These are phyloP conservation scores for Elongisporangium prolatum DNA, from an alignment of 352 stramenopile genomes.

Conservation along the genomic window DNA sequence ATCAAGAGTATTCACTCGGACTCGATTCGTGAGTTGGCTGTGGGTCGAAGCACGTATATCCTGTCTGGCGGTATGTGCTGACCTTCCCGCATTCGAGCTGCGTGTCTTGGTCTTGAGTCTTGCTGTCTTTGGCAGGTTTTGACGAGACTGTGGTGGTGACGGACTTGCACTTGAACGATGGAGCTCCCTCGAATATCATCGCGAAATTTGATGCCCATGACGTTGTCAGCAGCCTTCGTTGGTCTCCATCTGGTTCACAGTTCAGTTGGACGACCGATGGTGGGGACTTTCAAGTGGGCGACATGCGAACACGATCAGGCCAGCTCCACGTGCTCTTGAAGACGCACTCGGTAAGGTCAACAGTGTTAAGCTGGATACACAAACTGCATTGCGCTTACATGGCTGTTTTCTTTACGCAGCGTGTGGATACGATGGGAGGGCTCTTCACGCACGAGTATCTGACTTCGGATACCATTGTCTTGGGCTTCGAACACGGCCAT, in stretches of 20 bases:
- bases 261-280: conserved; percentile 83
- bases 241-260: conserved; percentile 34
- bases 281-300: conserved; percentile 64
- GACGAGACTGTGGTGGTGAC: conserved; percentile 76
- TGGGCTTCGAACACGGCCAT: conserved; percentile 65
- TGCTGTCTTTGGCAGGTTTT: conserved; percentile 41
- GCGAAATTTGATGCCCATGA: conserved; percentile 68
- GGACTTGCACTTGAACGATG: conserved; percentile 32
- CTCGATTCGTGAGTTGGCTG: conserved; percentile 67
- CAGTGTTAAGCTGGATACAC: background rate
- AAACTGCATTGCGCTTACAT: background rate
- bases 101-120: background rate
- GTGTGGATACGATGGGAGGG: conserved; percentile 36
- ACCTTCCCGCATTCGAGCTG: too few species aligned
- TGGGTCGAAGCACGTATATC: conserved; percentile 22
- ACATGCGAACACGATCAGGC: conserved; percentile 30
- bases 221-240: conserved; percentile 78
- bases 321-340: conserved; percentile 35
- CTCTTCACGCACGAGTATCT: conserved; percentile 77
- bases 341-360: conserved; percentile 18
- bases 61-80: conserved; percentile 32
- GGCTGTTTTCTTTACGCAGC: conserved; percentile 12
- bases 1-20: conserved; percentile 61
- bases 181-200: conserved; percentile 21
- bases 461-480: conserved; percentile 36